Evolutionary conservation across 306 rosid genomes (phyloP).

Genomic region (Inga oerstediana): DNA sequence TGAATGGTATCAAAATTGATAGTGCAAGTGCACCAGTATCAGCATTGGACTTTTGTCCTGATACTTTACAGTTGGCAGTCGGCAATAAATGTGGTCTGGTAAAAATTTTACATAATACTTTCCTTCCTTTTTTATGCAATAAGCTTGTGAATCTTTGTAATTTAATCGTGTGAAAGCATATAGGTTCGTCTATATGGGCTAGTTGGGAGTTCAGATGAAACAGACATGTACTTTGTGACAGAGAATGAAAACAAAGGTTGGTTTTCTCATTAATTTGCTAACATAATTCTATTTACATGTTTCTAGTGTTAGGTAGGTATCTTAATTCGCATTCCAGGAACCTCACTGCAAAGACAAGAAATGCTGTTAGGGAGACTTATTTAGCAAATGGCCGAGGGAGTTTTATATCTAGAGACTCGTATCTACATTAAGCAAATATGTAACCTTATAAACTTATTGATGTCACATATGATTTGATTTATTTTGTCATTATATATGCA

Average conservation of each 20-base stretch:
- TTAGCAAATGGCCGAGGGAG: neutral
- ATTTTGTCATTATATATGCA: neutral
- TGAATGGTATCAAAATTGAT: conserved; percentile 45
- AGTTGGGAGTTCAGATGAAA: conserved; percentile 45
- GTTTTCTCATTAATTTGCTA: conserved; percentile 19
- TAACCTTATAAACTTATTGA: neutral
- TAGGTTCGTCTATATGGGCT: conserved; percentile 77
- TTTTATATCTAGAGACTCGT: neutral
- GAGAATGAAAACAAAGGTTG: conserved; percentile 70
- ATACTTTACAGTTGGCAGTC: conserved; percentile 56
- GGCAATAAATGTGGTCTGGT: conserved; percentile 81
- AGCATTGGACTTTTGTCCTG: conserved; percentile 74
- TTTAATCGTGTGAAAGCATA: conserved; percentile 40
- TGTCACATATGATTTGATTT: conserved; percentile 7
- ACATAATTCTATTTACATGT: conserved; percentile 19
- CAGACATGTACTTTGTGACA: conserved; percentile 55
- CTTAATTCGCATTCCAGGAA: conserved; percentile 15
- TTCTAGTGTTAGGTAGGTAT: conserved; percentile 22
- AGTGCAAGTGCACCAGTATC: conserved; percentile 56
- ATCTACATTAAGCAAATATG: neutral
- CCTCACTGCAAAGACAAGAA: conserved; percentile 19
- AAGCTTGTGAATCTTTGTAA: conserved; percentile 29
- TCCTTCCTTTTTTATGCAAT: conserved; percentile 27
- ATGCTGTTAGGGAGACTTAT: conserved; percentile 21
- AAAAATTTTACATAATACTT: conserved; percentile 29